Evolutionary conservation across 176 grass and related monocot species (phyloP).

Genomic region (Juncus inflexus): DNA sequence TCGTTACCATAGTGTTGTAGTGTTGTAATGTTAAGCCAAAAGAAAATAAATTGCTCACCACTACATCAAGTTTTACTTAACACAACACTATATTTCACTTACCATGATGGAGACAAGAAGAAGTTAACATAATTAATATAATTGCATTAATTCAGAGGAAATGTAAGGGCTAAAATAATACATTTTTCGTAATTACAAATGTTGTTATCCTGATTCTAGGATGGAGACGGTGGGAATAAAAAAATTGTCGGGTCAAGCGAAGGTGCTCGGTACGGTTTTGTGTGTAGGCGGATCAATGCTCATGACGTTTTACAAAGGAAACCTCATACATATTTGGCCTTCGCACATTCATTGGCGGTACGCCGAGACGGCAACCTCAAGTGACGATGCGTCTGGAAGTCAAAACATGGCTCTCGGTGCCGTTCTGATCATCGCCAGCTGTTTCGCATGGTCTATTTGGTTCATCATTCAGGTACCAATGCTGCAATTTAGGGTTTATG

Average conservation of each 20-base stretch:
- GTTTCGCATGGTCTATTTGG: constrained; percentile 68
- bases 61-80: not conserved
- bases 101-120: not conserved
- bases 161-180: not conserved
- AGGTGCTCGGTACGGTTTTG: constrained; percentile 29
- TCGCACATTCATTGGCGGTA: constrained; percentile 50
- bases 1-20: not conserved
- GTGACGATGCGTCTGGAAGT: not conserved
- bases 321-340: constrained; percentile 34
- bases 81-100: not conserved
- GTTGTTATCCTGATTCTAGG: constrained; percentile 15
- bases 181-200: too few relatives aligned
- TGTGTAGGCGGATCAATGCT: constrained; percentile 38
- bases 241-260: constrained; percentile 36
- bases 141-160: not conserved
- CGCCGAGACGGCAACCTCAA: not conserved
- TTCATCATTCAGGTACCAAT: constrained; percentile 62
- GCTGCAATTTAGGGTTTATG: not conserved
- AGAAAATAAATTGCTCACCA: not conserved
- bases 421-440: constrained; percentile 62
- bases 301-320: constrained; percentile 40
- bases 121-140: not conserved
- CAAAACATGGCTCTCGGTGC: constrained; percentile 47
- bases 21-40: not conserved
- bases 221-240: constrained; percentile 43